Evolutionary conservation across 441 rosid species (phyloP), one percentile per base, ranked within the genome.

Genomic region (Euphorbia corollata): DNA sequence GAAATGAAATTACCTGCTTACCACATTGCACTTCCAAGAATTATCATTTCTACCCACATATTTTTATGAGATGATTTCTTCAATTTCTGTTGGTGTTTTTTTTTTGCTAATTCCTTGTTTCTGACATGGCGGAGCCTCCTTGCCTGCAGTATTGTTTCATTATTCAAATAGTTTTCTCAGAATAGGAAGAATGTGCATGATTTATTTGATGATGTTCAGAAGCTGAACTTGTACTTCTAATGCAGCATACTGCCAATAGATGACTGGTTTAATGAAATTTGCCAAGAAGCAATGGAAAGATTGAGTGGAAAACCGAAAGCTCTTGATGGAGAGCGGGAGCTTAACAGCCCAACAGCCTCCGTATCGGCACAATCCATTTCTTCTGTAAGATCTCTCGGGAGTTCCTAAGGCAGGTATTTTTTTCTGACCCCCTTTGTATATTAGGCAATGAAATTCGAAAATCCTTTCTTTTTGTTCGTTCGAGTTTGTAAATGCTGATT

Each of bases 361-460:
- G 86, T 94, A 53, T 94, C 98, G 5, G 98, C 99, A 23, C 99
- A 92, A 59, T 95, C 99, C 60, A 86, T 92, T 63, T 90, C 98
- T 60, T 95, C 98, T 0, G 84, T 87, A 56, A 82, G 96, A 77
- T 95, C 99, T n/a, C 97, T 86, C 61, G 96, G 97, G 61, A 93
- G 97, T 67, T 77, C 84, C 71, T 86, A 72, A 82, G 67, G 61
- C 19, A 61, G 63, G 20, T 39, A 38, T 38, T 4, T 38, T 3
- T 19, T 55, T 58, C 12, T 54, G 60, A 54, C 15, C 51, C 61
- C 69, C 59, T 45, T 13, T 81, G 86, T 84, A 85, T 43, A 81
- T 76, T 70, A 63, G 77, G 73, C 45, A 2, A 47, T 53, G 63
- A 77, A 70, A 27, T 27, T 27, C 32, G 32, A 27, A 27, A 27